Evolutionary conservation across 192 early-diverging fungal species (phyloP), one percentile per base, ranked within the genome.

Genomic region (Kappamyces sp.): DNA sequence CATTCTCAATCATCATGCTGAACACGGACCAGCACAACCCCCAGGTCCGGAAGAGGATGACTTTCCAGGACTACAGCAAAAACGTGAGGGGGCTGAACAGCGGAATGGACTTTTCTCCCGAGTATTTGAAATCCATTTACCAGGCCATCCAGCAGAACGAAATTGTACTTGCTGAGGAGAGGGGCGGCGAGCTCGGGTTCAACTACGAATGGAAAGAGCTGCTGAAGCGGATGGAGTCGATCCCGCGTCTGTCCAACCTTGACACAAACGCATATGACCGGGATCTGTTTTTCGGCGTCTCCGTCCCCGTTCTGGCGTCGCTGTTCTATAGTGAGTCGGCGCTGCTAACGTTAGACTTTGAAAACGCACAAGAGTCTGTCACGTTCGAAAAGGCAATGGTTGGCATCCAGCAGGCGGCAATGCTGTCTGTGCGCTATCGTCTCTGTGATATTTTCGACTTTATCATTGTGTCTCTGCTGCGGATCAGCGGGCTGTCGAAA

Each of bases 11-110:
- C 32, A 91, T 99, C 47, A 91, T 99, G 87, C 77, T 99, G 62
- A 99, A 99, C 67, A 97, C 95, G 1, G 97, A 99, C 80, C 90
- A 91, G 74, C 92, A 99, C 67, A 97, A 91, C 70, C 90, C 80
- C 45, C 91, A 91, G 73, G 89, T 96, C 36, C 69, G 81, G 71
- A 73, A 69, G 4, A 84, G 89, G 45, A 99, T 99, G 97, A 85
- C 86, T 5, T 67, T 89, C 6, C 83, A 91, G 12, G 90, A 94
- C 59, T 99, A 93, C 75, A 77, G 78, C 43, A 81, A 86, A 57
- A 99, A 98, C 68, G 62, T 90, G 40, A 76, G 91, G 4, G 91
- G 89, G 5, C 80, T 96, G 57, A 98, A 99, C 69, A 83, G 84
- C 45, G 81, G 83, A 11, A 73, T 83, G 40, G 84, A 99, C 60